Base-by-base conservation (phyloP, 2,329 filamentous ascomycete genomes). In the Tricladium varicosporioides region DNA sequence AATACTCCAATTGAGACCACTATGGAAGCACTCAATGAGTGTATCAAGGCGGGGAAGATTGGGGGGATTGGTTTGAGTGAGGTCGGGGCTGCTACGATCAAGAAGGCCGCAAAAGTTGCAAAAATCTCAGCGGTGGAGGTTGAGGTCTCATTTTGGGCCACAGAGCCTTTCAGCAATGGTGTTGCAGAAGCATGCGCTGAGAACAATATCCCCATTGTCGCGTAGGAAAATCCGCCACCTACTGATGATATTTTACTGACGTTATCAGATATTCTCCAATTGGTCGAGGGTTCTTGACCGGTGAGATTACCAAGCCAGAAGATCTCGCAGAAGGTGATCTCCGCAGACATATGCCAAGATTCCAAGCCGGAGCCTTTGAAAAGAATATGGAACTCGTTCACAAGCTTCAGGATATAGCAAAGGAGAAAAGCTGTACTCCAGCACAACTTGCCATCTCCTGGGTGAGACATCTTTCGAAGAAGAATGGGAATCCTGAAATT, bases 361-460 rank as follows among this genome's bases (percentile, higher is more conserved):
- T 89, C 73, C 78, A 82, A 60, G 75, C 78, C 1, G 85, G 80
- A 10, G 82, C 81, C 59, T 87, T 91, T 63, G 74, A 80, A 40
- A 78, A 80, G 68, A 91, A 91, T 70, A 65, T 89, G 8, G 71
- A 83, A 67, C 77, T 91, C 5, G 83, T 85, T 9, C 62, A 76
- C 5, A 75, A 82, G 56, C 71, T 91, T 11, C 74, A 84, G 67
- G 73, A 73, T 19, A 66, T 91, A 40, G 86, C 87, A 1, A 68
- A 74, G 63, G 75, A 76, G 64, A 89, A 88, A 72, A 77, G 78
- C 0, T 81, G 78, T 66, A 87, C 83, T 0, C 68, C 81, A 3
- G 78, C 79, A 1, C 87, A 91, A 72, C 74, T 91, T 27, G 87
- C 86, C 13, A 75, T 91, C 53, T 80, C 78, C 51, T 92, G 87